phyloP scores from a whole-genome alignment of 2,329 filamentous ascomycete genomes.

The Huntiella omanensis region DNA sequence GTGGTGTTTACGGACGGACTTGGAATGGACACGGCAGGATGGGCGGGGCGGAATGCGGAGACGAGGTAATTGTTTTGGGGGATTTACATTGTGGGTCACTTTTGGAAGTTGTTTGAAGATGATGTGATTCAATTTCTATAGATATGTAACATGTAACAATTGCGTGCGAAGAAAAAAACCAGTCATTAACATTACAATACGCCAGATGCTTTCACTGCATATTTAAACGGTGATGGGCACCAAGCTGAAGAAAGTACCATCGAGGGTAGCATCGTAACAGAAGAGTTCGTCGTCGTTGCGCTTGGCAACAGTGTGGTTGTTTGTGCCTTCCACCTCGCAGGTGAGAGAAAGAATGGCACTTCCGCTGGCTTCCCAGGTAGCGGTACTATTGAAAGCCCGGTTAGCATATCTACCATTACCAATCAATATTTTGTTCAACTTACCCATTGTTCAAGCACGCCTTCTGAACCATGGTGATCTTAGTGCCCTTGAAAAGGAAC shows the following conservation, averaged over 20 bases:
- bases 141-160: too few species aligned
- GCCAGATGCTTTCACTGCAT: too few species aligned
- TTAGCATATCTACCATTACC: not conserved
- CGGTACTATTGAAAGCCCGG: conserved; percentile 1
- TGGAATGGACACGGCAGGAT: too few species aligned
- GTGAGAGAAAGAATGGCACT: conserved; percentile 10
- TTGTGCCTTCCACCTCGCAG: conserved; percentile 4
- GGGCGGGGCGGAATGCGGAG: too few species aligned
- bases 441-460: conserved; percentile 23
- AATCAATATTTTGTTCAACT: conserved; percentile 10
- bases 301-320: not conserved
- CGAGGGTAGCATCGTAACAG: not conserved
- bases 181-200: too few species aligned
- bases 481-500: conserved; percentile 24
- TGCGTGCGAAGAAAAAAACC: too few species aligned
- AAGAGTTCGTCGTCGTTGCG: not conserved
- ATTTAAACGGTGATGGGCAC: not conserved
- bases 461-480: conserved; percentile 26
- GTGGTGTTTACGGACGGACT: too few species aligned
- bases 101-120: too few species aligned
- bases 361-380: conserved; percentile 13
- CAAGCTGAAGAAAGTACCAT: conserved; percentile 7
- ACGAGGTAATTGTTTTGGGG: too few species aligned
- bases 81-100: too few species aligned
- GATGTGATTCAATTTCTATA: too few species aligned